Conservation (phyloP, 164 flowering plant genomes). For the Chimonanthus salicifolius region DNA sequence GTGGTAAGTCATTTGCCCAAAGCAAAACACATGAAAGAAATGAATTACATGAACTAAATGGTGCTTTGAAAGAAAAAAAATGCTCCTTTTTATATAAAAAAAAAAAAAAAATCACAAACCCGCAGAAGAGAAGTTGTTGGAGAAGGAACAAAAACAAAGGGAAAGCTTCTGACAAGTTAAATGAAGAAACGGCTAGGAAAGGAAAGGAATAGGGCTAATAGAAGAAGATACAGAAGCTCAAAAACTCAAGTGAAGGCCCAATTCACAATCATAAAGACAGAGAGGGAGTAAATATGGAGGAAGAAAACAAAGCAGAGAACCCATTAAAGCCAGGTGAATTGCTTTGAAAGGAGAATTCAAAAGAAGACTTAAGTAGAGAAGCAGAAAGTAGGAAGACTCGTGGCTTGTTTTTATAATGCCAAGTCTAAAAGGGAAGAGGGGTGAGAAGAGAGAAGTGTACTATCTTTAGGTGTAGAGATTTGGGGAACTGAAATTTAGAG, state of each 20-base stretch:
- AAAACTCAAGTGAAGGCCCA: background rate
- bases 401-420: too few relatives aligned
- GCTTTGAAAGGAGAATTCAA: too few relatives aligned
- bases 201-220: background rate
- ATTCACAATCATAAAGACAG: background rate
- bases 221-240: background rate
- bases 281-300: background rate
- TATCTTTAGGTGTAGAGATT: background rate
- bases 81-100: background rate
- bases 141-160: background rate
- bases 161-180: background rate
- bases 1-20: background rate
- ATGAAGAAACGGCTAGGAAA: background rate
- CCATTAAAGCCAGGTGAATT: background rate
- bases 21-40: background rate
- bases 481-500: background rate
- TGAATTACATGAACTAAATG: background rate
- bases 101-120: too few relatives aligned
- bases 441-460: background rate
- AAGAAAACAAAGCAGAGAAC: background rate
- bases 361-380: too few relatives aligned
- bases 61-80: background rate
- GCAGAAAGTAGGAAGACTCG: too few relatives aligned
- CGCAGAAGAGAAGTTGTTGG: background rate
- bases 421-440: background rate